These are phyloP conservation scores for Silene uniflora DNA, from an alignment of 148 eudicot species.

Conservation along the genomic window DNA sequence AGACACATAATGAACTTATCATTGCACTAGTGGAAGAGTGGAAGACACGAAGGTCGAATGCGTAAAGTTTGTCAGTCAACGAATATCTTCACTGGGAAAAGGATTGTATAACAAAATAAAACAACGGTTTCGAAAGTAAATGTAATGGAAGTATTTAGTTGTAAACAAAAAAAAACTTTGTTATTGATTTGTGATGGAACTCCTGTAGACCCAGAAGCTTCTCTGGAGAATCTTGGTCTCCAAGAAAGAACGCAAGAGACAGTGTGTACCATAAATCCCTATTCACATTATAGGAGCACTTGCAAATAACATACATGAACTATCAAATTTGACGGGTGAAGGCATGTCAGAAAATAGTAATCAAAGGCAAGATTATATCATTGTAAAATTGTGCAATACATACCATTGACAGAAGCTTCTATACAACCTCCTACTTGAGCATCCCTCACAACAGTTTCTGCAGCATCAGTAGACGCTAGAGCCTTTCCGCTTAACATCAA, in stretches of 20 bases:
- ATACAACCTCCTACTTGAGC: constrained; percentile 46
- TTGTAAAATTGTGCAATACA: constrained; percentile 13
- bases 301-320: background rate
- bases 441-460: constrained; percentile 33
- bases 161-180: background rate
- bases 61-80: background rate
- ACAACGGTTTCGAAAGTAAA: background rate
- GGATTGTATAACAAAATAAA: background rate
- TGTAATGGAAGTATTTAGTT: background rate
- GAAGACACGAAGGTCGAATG: background rate
- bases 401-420: constrained; percentile 74
- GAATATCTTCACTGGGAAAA: background rate
- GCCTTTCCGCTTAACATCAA: constrained; percentile 44
- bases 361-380: background rate
- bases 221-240: background rate
- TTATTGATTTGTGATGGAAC: background rate
- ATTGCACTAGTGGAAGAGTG: background rate
- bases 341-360: background rate
- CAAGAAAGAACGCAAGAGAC: background rate
- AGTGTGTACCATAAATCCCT: background rate
- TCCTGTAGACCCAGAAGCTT: too few relatives aligned
- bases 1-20: background rate
- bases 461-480: constrained; percentile 41
- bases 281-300: background rate
- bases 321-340: too few relatives aligned